These are phyloP conservation scores for Saussurea involucrata DNA, from an alignment of 129 eudicot species.

Conservation along the genomic window DNA sequence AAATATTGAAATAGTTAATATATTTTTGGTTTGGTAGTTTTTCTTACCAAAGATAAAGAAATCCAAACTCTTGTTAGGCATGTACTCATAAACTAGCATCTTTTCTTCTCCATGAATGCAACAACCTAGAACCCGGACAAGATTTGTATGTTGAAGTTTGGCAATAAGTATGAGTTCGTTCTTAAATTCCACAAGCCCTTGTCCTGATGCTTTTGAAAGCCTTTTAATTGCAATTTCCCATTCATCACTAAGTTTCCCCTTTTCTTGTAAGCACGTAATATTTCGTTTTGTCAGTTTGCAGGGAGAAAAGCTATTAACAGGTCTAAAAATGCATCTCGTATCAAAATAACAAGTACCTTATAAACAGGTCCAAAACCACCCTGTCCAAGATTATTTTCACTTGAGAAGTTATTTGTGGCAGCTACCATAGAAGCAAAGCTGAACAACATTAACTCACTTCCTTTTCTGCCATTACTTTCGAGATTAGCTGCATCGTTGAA, in stretches of 20 bases:
- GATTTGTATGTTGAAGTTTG: conserved; percentile 36
- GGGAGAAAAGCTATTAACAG: neutral
- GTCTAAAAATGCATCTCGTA: neutral
- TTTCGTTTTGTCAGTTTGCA: neutral
- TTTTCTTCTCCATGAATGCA: conserved; percentile 31
- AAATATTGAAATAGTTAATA: neutral
- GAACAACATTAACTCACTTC: conserved; percentile 20
- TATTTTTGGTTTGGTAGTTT: neutral
- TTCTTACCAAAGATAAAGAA: conserved; percentile 45
- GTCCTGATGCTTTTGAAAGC: conserved; percentile 29
- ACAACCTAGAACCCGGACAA: conserved; percentile 31
- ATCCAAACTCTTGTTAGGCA: conserved; percentile 49
- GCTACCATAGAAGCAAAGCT: conserved; percentile 19
- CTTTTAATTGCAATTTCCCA: conserved; percentile 28
- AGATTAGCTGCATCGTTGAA: neutral
- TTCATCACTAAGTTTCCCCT: conserved; percentile 37
- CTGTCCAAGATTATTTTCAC: conserved; percentile 12
- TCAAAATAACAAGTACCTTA: conserved; percentile 24
- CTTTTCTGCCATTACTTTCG: conserved; percentile 15
- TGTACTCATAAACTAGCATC: conserved; percentile 39
- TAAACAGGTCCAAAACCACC: conserved; percentile 55
- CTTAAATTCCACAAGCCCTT: conserved; percentile 37
- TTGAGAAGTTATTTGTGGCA: conserved; percentile 28
- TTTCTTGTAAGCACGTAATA: neutral
- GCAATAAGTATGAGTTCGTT: conserved; percentile 40